These are phyloP conservation scores for Starmerella geochares DNA, from an alignment of 805 yeast genomes.

Conservation along the genomic window DNA sequence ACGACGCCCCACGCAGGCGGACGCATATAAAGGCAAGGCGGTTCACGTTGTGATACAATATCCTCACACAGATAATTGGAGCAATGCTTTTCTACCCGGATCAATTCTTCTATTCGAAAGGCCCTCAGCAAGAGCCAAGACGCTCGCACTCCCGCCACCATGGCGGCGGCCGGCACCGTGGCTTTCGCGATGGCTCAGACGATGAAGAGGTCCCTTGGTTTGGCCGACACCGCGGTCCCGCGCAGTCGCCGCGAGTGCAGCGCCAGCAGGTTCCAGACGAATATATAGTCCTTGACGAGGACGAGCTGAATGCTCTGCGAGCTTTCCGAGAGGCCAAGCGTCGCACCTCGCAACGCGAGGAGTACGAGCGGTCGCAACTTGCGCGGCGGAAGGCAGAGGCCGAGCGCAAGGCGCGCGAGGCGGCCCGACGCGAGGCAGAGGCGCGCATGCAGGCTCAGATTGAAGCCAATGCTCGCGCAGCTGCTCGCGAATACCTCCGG, in stretches of 20 bases:
- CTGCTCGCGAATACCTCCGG: constrained; percentile 16
- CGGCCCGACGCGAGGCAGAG: constrained; percentile 10
- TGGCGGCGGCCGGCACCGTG: neutral
- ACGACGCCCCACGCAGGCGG: neutral
- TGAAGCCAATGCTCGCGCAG: constrained; percentile 18
- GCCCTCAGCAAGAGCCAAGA: neutral
- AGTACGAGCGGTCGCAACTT: constrained; percentile 10
- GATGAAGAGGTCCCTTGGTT: neutral
- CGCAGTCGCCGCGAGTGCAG: neutral
- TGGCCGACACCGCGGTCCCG: neutral
- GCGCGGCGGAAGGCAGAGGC: constrained; percentile 14
- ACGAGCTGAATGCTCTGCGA: constrained; percentile 14
- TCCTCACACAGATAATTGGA: neutral
- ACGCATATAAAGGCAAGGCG: neutral
- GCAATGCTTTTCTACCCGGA: constrained; percentile 19
- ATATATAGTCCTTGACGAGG: constrained; percentile 13
- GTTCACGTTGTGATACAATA: neutral
- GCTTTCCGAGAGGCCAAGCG: constrained; percentile 7
- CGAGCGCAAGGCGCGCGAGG: constrained; percentile 6
- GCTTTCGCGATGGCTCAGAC: neutral
- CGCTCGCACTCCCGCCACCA: neutral
- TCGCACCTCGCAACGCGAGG: constrained; percentile 10
- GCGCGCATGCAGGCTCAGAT: constrained; percentile 8
- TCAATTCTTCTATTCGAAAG: constrained; percentile 10
- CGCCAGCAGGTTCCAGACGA: constrained; percentile 8